These are phyloP conservation scores for Phoma sp. DNA, from an alignment of 2,329 filamentous ascomycete genomes.

Conservation along the genomic window DNA sequence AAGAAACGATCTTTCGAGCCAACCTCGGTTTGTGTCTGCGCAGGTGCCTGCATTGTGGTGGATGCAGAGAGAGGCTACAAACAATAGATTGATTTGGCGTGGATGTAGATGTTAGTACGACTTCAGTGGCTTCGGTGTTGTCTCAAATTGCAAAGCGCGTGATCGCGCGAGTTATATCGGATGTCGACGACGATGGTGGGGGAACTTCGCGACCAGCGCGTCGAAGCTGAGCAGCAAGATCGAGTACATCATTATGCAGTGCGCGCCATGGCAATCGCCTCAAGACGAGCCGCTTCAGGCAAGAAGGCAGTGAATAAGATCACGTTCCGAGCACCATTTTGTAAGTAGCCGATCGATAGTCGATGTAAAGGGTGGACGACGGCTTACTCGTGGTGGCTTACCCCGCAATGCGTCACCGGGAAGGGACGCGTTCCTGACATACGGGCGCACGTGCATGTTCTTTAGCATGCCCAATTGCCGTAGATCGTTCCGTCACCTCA, in stretches of 20 bases:
- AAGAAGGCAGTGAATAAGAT: slow-evolving; percentile 9
- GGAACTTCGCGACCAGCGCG: slow-evolving; percentile 17
- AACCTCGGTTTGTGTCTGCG: slow-evolving; percentile 26
- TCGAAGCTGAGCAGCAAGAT: slow-evolving; percentile 8
- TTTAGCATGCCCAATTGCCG: neutral
- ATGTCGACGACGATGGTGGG: slow-evolving; percentile 15
- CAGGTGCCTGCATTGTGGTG: slow-evolving; percentile 16
- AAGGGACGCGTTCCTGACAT: slow-evolving; percentile 10
- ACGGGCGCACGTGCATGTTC: neutral
- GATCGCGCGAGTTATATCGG: slow-evolving; percentile 8
- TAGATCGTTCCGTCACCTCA: neutral
- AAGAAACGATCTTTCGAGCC: slow-evolving; percentile 80
- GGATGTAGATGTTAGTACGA: neutral
- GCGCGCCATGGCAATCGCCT: slow-evolving; percentile 4
- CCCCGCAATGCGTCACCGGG: slow-evolving; percentile 19
- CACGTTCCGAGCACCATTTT: slow-evolving; percentile 8
- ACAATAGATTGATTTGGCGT: neutral
- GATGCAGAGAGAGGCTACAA: neutral
- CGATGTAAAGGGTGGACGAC: neutral
- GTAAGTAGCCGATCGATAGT: slow-evolving; percentile 4
- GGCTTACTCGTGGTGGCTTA: neutral
- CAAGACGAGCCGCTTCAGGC: slow-evolving; percentile 7
- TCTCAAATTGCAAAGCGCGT: neutral
- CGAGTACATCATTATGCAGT: slow-evolving; percentile 23
- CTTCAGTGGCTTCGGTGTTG: neutral